Conservation (phyloP, 192 early-diverging fungal species). For the Backusella australiensis region DNA sequence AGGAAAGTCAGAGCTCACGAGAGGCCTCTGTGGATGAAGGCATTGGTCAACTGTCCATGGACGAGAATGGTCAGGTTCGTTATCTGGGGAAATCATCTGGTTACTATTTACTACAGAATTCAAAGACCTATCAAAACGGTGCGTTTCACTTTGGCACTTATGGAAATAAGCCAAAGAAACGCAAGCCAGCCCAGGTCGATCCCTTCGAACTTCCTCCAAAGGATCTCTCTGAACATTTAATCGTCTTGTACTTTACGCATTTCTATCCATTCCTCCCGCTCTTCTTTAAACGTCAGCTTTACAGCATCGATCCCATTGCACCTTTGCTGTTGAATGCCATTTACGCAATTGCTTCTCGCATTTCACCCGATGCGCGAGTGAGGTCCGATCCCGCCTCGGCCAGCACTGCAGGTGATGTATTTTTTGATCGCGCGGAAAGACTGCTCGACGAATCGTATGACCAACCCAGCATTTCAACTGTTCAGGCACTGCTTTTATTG, state of each 20-base stretch:
- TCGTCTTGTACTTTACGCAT: slow-evolving; percentile 59
- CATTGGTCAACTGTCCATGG: slow-evolving; percentile 61
- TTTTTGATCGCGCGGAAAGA: slow-evolving; percentile 65
- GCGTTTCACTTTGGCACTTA: slow-evolving; percentile 30
- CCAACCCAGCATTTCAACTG: slow-evolving; percentile 50
- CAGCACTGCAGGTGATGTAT: slow-evolving; percentile 46
- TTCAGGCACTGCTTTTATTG: slow-evolving; percentile 66
- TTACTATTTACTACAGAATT: slow-evolving; percentile 67
- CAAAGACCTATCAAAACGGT: slow-evolving; percentile 46
- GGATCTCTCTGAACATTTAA: slow-evolving; percentile 55
- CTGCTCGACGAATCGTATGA: slow-evolving; percentile 68
- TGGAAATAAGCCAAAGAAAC: slow-evolving; percentile 17
- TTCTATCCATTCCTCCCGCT: slow-evolving; percentile 70
- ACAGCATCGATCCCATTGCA: slow-evolving; percentile 31
- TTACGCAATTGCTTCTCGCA: slow-evolving; percentile 44
- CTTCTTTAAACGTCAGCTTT: slow-evolving; percentile 59
- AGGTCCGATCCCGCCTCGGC: slow-evolving; percentile 38
- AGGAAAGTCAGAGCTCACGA: neutral
- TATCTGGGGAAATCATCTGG: slow-evolving; percentile 78
- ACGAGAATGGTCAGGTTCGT: slow-evolving; percentile 66
- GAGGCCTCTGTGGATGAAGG: slow-evolving; percentile 34
- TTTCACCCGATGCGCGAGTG: slow-evolving; percentile 35
- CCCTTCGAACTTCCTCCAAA: slow-evolving; percentile 57
- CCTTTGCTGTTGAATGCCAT: slow-evolving; percentile 50
- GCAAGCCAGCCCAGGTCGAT: slow-evolving; percentile 31